Evolutionary conservation across 345 rosid species (phyloP).

Genomic region (Salix arbutifolia): DNA sequence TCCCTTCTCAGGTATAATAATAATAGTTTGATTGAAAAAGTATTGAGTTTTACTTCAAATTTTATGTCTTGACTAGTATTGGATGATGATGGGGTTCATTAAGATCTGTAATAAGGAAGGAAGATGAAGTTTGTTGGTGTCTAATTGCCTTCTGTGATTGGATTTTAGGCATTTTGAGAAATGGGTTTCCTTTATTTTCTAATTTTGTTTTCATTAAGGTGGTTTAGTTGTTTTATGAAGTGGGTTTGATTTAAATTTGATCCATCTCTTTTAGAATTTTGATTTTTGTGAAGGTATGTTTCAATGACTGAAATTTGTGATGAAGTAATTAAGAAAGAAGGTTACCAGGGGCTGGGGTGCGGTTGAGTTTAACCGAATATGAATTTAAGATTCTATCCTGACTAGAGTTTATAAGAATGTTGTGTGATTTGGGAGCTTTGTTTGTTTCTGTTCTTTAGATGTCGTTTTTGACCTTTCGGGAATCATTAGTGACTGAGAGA

Average conservation of each 20-base stretch:
- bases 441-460: neutral
- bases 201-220: neutral
- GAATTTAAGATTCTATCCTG: neutral
- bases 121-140: neutral
- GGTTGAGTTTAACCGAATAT: no score
- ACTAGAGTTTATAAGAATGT: neutral
- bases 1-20: slow-evolving; percentile 58
- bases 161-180: neutral
- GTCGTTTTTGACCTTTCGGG: neutral
- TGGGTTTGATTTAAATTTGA: neutral
- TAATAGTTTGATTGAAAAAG: neutral
- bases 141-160: neutral
- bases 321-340: neutral
- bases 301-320: neutral
- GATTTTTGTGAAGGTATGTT: neutral
- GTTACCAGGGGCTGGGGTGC: neutral
- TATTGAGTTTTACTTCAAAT: neutral
- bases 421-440: neutral
- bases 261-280: neutral
- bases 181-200: neutral
- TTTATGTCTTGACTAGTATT: neutral
- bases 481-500: neutral
- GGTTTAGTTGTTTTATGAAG: neutral
- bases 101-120: neutral
- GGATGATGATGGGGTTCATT: neutral